phyloP scores from a whole-genome alignment of 2,329 filamentous ascomycete genomes.

The Clathrospora elynae region DNA sequence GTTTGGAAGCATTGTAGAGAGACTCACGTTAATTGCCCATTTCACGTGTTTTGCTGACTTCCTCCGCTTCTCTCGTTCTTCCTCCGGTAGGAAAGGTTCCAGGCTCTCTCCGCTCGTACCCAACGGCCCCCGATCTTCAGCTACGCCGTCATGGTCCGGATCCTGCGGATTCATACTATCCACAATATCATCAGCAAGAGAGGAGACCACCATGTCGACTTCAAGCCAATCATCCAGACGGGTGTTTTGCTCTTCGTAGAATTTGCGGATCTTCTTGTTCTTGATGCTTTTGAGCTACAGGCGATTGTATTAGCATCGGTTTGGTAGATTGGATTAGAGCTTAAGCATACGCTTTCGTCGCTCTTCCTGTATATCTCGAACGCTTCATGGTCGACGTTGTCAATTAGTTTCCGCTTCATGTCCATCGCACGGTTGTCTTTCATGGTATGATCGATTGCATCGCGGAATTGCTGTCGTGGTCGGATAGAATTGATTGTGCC shows the following conservation, averaged over 20 bases:
- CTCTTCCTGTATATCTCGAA: slow-evolving; percentile 59
- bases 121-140: slow-evolving; percentile 58
- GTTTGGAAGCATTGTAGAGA: no score
- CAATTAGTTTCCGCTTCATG: slow-evolving; percentile 57
- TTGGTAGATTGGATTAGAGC: background rate
- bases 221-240: slow-evolving; percentile 63
- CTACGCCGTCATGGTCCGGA: slow-evolving; percentile 61
- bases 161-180: slow-evolving; percentile 64
- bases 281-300: slow-evolving; percentile 56
- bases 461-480: slow-evolving; percentile 49
- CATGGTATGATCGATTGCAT: slow-evolving; percentile 55
- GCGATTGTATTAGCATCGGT: background rate
- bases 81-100: slow-evolving; percentile 61
- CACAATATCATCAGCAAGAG: slow-evolving; percentile 63
- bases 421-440: slow-evolving; percentile 53
- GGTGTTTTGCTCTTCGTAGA: slow-evolving; percentile 62
- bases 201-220: slow-evolving; percentile 62
- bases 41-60: slow-evolving; percentile 56
- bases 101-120: slow-evolving; percentile 57
- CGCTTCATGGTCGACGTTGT: slow-evolving; percentile 53
- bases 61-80: slow-evolving; percentile 56
- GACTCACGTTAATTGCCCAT: slow-evolving; percentile 61
- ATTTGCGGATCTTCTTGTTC: slow-evolving; percentile 57
- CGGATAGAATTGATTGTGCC: slow-evolving; percentile 22
- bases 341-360: slow-evolving; percentile 52